Evolutionary conservation across 257 asterid genomes (phyloP).

Genomic region (Mentha longifolia): DNA sequence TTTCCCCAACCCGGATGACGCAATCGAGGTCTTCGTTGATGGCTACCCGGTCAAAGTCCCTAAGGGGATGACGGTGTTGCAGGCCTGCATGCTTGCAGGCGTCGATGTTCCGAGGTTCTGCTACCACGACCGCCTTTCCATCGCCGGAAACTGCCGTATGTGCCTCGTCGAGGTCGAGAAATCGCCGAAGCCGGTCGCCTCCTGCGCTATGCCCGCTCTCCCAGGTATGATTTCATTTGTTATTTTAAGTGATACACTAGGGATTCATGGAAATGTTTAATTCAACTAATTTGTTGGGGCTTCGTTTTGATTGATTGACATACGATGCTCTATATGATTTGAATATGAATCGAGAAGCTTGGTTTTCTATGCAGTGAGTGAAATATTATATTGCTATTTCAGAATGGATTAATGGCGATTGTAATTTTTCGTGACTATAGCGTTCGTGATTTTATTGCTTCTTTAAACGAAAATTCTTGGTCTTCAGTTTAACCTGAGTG

Average conservation of each 20-base stretch:
- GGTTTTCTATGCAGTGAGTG: background rate
- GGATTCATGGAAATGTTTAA: background rate
- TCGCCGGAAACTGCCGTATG: slow-evolving; percentile 98
- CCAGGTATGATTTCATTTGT: slow-evolving; percentile 52
- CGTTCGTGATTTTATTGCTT: background rate
- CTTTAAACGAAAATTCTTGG: background rate
- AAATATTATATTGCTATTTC: slow-evolving; percentile 16
- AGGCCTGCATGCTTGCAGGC: slow-evolving; percentile 92
- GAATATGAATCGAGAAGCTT: background rate
- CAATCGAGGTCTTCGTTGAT: slow-evolving; percentile 87
- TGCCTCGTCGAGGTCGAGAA: slow-evolving; percentile 97
- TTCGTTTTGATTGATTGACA: background rate
- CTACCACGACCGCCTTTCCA: slow-evolving; percentile 79
- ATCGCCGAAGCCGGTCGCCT: slow-evolving; percentile 96
- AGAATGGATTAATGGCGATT: slow-evolving; percentile 9
- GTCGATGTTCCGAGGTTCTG: slow-evolving; percentile 93
- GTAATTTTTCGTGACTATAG: background rate
- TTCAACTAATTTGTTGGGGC: background rate
- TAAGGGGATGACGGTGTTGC: slow-evolving; percentile 93
- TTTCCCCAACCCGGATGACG: slow-evolving; percentile 85
- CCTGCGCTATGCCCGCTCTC: slow-evolving; percentile 98
- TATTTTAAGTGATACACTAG: background rate
- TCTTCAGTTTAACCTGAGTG: slow-evolving; percentile 21
- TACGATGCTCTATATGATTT: background rate
- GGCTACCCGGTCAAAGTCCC: slow-evolving; percentile 91